Conservation (phyloP, 2,329 filamentous ascomycete genomes). For the Colletotrichum karsti region DNA sequence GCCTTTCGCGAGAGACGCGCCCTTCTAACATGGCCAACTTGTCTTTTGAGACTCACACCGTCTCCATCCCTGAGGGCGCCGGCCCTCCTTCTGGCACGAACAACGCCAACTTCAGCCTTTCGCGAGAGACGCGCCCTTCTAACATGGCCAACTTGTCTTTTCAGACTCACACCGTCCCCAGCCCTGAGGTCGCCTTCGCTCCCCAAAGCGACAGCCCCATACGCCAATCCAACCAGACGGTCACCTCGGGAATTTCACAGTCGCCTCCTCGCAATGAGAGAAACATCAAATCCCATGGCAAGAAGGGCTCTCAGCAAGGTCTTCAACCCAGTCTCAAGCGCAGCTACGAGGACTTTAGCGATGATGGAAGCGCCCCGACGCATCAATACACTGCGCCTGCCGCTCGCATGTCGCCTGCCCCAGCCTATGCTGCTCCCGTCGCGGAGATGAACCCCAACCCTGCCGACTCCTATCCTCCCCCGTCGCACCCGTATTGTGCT, state of each 20-base stretch:
- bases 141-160: not conserved
- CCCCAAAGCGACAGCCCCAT: not conserved
- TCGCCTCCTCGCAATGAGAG: not conserved
- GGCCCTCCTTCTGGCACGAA: too few species aligned
- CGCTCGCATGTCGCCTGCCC: not conserved
- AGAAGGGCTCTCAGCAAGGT: not conserved
- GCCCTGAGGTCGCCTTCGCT: not conserved
- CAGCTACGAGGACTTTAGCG: not conserved
- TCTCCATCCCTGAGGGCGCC: not conserved
- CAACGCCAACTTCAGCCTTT: not conserved
- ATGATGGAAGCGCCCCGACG: not conserved
- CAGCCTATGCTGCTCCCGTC: not conserved
- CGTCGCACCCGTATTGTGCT: too few species aligned
- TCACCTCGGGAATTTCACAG: not conserved
- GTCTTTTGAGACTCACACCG: not conserved
- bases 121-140: not conserved
- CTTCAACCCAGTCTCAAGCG: not conserved
- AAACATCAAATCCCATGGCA: not conserved
- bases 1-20: not conserved
- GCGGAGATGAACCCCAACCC: not conserved
- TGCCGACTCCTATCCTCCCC: too few species aligned
- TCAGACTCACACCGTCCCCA: not conserved
- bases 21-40: not conserved
- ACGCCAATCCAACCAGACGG: not conserved
- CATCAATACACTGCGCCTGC: not conserved